Conservation (phyloP, 2,329 filamentous ascomycete species). For the Epichloe aotearoae region DNA sequence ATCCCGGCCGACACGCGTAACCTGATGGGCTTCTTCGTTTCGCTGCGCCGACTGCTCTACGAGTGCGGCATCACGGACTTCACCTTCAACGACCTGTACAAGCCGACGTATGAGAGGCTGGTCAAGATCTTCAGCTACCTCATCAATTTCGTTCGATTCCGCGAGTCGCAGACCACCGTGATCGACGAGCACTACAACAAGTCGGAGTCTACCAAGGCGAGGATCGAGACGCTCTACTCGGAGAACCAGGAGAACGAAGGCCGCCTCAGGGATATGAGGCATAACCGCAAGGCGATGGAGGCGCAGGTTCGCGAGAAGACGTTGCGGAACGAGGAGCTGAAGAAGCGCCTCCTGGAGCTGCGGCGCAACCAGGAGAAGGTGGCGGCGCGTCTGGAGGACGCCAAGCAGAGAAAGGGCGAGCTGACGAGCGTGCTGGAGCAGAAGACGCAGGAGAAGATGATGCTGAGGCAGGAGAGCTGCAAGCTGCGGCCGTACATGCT, state of each 20-base stretch:
- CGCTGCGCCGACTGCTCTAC: constrained; percentile 61
- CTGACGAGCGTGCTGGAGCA: constrained; percentile 61
- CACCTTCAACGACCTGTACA: constrained; percentile 81
- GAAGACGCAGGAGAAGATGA: constrained; percentile 55
- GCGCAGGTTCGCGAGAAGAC: constrained; percentile 73
- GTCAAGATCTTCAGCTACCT: constrained; percentile 95
- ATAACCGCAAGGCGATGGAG: constrained; percentile 69
- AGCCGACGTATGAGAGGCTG: constrained; percentile 77
- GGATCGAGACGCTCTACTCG: constrained; percentile 72
- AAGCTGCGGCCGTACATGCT: constrained; percentile 88
- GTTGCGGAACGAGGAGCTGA: constrained; percentile 74
- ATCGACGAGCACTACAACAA: constrained; percentile 94
- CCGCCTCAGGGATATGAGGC: constrained; percentile 66
- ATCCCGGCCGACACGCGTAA: constrained; percentile 80
- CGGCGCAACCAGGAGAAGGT: constrained; percentile 73
- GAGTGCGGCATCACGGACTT: constrained; percentile 93
- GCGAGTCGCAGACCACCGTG: constrained; percentile 76
- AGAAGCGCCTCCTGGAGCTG: constrained; percentile 67
- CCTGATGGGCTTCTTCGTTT: constrained; percentile 89
- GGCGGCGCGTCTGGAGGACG: constrained; percentile 67
- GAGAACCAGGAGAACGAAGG: constrained; percentile 82
- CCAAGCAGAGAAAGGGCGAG: constrained; percentile 66
- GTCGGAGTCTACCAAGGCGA: constrained; percentile 69
- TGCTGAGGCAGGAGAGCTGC: constrained; percentile 68
- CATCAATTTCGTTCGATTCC: constrained; percentile 97